Evolutionary conservation across 2,329 filamentous ascomycete genomes (phyloP), one percentile per base, ranked within the genome.

Genomic region (Rhynchosporium secalis): DNA sequence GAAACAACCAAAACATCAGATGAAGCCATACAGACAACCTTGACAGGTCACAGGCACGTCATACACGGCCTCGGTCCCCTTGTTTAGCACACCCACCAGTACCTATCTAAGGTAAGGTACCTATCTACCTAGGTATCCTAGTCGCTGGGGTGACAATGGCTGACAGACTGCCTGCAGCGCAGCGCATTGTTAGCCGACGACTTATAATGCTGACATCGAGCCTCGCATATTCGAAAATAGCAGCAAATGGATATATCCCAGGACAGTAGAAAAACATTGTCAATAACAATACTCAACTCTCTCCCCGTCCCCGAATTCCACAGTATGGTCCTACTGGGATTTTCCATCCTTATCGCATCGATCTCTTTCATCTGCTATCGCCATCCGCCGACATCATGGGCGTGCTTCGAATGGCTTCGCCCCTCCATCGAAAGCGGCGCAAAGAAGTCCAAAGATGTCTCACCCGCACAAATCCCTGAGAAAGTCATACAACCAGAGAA

Each of bases 311-410:
- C 45, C 54, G 54, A 38, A 28, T 10, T 38, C 31, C 26, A 41
- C 28, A 62, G 31, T 51, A 87, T 87, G 84, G 82, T 78, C 66
- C 73, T 86, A 69, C 69, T 88, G 65, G 85, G 83, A 66, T 75
- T 87, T 66, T 85, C 85, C n/a, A 77, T 89, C 66, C 78, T 88
- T 69, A 73, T 88, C 66, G 85, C 81, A 48, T 85, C 85, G 0
- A 75, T 87, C 60, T 79, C 87, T 51, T 83, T 81, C 70, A 74
- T 87, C 66, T 76, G 81, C 69, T 78, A 87, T 64, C 79, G 80
- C 46, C 81, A 81, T 61, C 82, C 80, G 56, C 75, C 78, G 51
- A 80, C 83, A 75, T 74, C 84, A 54, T 76, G 77, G 67, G 74
- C 73, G 0, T 73, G 80, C 45, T 68, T 79, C 40, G 67, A 70